Conservation (phyloP, 345 rosid genomes). For the Syzygium aqueum region DNA sequence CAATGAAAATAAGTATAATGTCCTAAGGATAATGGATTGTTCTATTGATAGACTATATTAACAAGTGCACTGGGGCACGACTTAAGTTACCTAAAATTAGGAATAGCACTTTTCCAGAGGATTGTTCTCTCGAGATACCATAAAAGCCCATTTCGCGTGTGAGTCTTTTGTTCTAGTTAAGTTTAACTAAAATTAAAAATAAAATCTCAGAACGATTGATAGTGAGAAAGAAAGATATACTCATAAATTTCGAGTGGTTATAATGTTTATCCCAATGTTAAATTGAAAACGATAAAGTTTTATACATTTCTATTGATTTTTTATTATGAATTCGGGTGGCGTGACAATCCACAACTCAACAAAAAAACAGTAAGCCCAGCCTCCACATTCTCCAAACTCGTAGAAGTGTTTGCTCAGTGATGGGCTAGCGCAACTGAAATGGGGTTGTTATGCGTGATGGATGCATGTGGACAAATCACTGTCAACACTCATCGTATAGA, state of each 20-base stretch:
- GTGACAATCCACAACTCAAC: background rate
- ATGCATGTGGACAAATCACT: background rate
- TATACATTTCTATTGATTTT: background rate
- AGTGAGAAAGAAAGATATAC: background rate
- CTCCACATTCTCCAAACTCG: background rate
- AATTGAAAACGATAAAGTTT: background rate
- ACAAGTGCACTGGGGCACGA: too few species aligned
- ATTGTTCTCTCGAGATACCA: background rate
- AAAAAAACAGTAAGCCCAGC: background rate
- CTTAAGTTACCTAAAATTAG: too few species aligned
- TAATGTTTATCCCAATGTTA: background rate
- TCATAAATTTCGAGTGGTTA: background rate
- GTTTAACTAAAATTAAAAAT: background rate
- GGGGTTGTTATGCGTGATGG: background rate
- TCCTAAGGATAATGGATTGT: background rate
- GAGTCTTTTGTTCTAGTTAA: background rate
- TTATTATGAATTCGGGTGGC: background rate
- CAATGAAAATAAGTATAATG: background rate
- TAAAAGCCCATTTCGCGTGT: background rate
- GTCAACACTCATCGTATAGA: background rate
- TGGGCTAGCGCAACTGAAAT: background rate
- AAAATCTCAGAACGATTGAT: background rate
- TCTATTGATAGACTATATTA: background rate
- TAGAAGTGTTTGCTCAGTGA: background rate
- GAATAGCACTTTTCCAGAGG: background rate